These are phyloP conservation scores for Russula griseocarnosa DNA, from an alignment of 768 basidiomycete species.

Conservation along the genomic window DNA sequence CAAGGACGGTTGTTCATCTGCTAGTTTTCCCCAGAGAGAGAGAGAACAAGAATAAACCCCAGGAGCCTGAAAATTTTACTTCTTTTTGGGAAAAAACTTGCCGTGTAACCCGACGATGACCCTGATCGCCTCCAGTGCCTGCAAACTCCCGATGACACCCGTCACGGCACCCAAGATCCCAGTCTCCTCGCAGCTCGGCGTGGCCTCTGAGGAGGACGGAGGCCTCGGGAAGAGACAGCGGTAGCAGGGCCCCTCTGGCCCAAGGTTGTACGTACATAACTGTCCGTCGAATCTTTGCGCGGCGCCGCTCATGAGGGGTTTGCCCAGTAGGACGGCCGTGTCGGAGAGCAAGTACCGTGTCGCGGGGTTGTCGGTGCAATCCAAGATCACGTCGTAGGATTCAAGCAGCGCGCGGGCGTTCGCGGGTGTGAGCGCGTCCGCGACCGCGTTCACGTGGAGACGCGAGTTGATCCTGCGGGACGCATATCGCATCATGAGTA, in stretches of 20 bases:
- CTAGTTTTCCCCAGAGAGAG: not conserved
- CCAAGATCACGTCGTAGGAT: constrained; percentile 73
- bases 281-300: constrained; percentile 85
- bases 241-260: constrained; percentile 78
- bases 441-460: constrained; percentile 54
- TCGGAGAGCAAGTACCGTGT: constrained; percentile 94
- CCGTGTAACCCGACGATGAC: constrained; percentile 66
- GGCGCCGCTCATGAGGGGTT: constrained; percentile 88
- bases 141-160: constrained; percentile 83
- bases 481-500: not conserved
- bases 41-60: too few species aligned
- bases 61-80: not conserved
- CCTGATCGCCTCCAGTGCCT: constrained; percentile 86
- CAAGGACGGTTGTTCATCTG: constrained; percentile 61
- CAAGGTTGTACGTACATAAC: constrained; percentile 70
- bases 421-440: constrained; percentile 48
- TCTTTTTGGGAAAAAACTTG: constrained; percentile 33
- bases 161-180: constrained; percentile 88
- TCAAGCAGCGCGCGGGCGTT: constrained; percentile 63
- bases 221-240: constrained; percentile 88
- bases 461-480: constrained; percentile 65
- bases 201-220: constrained; percentile 46
- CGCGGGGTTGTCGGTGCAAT: constrained; percentile 92
- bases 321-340: constrained; percentile 66
- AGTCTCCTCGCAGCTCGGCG: constrained; percentile 80